phyloP scores from a whole-genome alignment of 768 basidiomycete species.

The Amanita subjunquillea region DNA sequence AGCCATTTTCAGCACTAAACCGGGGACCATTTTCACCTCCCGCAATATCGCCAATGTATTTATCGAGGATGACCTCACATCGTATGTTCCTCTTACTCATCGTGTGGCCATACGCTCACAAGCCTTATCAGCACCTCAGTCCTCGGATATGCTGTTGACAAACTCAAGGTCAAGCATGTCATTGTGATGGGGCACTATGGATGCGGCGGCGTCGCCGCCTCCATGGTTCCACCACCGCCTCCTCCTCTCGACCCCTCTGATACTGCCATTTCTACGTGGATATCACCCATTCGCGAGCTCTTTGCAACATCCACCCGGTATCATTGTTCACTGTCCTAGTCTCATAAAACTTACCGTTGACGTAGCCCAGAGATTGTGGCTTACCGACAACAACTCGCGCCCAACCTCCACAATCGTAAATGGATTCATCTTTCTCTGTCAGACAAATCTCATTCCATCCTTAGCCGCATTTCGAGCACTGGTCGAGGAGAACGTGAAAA shows the following conservation, averaged over 20 bases:
- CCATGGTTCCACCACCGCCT: constrained; percentile 9
- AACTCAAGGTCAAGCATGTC: constrained; percentile 12
- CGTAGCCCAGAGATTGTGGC: constrained; percentile 12
- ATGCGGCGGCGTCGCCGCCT: constrained; percentile 14
- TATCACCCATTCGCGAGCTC: constrained; percentile 14
- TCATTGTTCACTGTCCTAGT: constrained; percentile 1
- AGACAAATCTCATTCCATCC: no score
- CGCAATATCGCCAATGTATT: constrained; percentile 16
- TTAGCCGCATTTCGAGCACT: no score
- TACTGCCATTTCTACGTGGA: constrained; percentile 13
- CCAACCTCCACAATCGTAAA: constrained; percentile 12
- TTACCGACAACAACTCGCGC: constrained; percentile 9
- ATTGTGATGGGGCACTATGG: constrained; percentile 18
- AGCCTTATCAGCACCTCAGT: constrained; percentile 10
- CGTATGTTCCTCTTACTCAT: not conserved
- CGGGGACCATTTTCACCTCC: constrained; percentile 14
- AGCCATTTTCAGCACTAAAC: constrained; percentile 13
- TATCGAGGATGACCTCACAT: constrained; percentile 6
- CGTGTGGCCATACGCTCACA: not conserved
- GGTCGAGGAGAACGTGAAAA: no score
- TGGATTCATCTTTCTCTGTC: not conserved
- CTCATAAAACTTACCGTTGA: not conserved
- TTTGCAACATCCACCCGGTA: constrained; percentile 13
- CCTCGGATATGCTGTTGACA: constrained; percentile 11
- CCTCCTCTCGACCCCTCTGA: constrained; percentile 5